phyloP scores from a whole-genome alignment of 371 early-diverging fungal species.

The Agmasoma carcini region DNA sequence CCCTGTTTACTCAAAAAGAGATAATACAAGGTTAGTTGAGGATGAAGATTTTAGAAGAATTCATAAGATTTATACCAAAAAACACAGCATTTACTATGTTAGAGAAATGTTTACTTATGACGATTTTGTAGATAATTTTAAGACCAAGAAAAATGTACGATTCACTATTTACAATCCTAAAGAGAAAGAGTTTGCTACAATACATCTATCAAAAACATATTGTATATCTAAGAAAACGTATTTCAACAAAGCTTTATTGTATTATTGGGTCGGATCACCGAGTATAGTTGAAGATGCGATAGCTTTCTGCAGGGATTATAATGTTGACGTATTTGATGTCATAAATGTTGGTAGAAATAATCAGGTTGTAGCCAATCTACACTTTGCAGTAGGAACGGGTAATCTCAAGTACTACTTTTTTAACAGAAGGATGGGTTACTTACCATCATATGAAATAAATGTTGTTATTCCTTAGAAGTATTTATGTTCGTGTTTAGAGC shows the following conservation, averaged over 20 bases:
- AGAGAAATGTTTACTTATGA: constrained; percentile 31
- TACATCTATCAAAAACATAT: constrained; percentile 41
- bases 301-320: too few relatives aligned
- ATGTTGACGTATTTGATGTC: constrained; percentile 11
- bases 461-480: too few relatives aligned
- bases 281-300: neutral
- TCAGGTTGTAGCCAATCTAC: neutral
- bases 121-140: constrained; percentile 37
- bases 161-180: constrained; percentile 11
- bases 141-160: constrained; percentile 9
- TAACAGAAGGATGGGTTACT: neutral
- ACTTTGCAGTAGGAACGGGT: constrained; percentile 16
- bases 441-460: constrained; percentile 1
- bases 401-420: constrained; percentile 11
- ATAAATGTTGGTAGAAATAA: constrained; percentile 19
- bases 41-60: constrained; percentile 32
- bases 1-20: neutral
- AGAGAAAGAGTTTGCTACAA: constrained; percentile 41
- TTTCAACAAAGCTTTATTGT: constrained; percentile 45
- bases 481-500: too few relatives aligned
- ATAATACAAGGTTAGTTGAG: constrained; percentile 10
- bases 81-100: constrained; percentile 12
- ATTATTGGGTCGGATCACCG: constrained; percentile 17
- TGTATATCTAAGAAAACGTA: constrained; percentile 9
- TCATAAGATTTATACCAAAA: constrained; percentile 31